Conservation (phyloP, 2,329 filamentous ascomycete genomes). For the Botrytis sinoallii region DNA sequence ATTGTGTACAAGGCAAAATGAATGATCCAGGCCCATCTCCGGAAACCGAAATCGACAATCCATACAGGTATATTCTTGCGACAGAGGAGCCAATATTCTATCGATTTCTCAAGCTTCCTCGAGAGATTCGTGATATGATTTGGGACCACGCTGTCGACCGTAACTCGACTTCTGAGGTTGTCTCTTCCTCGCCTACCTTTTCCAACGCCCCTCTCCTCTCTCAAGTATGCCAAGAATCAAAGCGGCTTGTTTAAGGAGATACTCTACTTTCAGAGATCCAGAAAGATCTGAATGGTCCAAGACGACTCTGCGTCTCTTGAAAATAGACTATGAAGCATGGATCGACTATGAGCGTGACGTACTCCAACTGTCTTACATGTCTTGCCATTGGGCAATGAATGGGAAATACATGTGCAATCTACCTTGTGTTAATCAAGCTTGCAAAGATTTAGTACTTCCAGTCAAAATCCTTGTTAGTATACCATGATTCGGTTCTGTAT, state of each 20-base stretch:
- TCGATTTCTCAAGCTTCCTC: neutral
- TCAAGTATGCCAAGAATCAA: neutral
- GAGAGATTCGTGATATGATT: neutral
- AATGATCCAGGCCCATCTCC: neutral
- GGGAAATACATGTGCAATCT: too few species aligned
- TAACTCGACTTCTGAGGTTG: neutral
- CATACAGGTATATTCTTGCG: too few species aligned
- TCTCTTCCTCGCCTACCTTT: fast-evolving
- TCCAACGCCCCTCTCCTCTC: neutral
- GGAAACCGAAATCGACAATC: neutral
- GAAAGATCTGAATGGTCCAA: neutral
- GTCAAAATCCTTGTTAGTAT: too few species aligned
- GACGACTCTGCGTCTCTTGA: too few species aligned
- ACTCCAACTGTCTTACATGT: neutral
- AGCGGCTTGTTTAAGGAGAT: neutral
- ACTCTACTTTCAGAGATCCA: neutral
- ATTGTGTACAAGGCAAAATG: neutral
- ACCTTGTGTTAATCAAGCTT: too few species aligned
- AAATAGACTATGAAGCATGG: neutral
- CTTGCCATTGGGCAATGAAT: too few species aligned
- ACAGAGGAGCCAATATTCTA: neutral
- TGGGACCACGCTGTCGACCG: neutral
- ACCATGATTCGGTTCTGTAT: too few species aligned
- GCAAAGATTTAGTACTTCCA: too few species aligned
- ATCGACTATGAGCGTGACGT: neutral